These are phyloP conservation scores for Quambalaria eucalypti DNA, from an alignment of 1,284 basidiomycete species.

Conservation along the genomic window DNA sequence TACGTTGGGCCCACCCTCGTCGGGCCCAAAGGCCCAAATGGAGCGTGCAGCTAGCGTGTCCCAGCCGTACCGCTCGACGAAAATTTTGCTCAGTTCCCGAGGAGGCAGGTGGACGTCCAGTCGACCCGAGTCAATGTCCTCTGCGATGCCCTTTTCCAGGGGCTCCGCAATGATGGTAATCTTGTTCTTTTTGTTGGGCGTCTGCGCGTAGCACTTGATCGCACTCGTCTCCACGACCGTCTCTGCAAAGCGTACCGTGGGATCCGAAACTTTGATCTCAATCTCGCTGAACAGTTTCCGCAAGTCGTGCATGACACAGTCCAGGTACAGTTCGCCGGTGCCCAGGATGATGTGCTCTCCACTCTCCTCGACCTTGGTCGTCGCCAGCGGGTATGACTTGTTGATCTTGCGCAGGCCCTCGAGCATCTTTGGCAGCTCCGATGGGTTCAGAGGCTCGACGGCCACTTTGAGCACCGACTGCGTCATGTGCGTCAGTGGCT, in stretches of 20 bases:
- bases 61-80: slow-evolving; percentile 76
- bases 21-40: slow-evolving; percentile 99
- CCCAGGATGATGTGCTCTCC: slow-evolving; percentile 95
- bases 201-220: slow-evolving; percentile 95
- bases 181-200: slow-evolving; percentile 61
- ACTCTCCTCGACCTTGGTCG: slow-evolving; percentile 94
- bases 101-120: slow-evolving; percentile 34
- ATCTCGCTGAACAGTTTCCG: slow-evolving; percentile 88
- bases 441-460: slow-evolving; percentile 93
- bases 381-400: slow-evolving; percentile 88
- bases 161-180: slow-evolving; percentile 44
- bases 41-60: slow-evolving; percentile 91
- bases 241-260: slow-evolving; percentile 95
- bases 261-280: slow-evolving; percentile 99
- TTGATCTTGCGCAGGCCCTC: slow-evolving; percentile 92
- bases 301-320: slow-evolving; percentile 93
- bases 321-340: slow-evolving; percentile 92
- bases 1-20: slow-evolving; percentile 77
- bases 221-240: slow-evolving; percentile 97
- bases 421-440: slow-evolving; percentile 96
- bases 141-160: slow-evolving; percentile 42
- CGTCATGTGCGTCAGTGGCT: slow-evolving; percentile 88
- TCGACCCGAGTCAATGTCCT: slow-evolving; percentile 39
- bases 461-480: slow-evolving; percentile 97
- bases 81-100: slow-evolving; percentile 29